Percentiles rank a stretch among this genome's conserved stretches.
These are phyloP conservation scores for Alternaria consortialis DNA, from an alignment of 2,329 filamentous ascomycete species.

Conservation along the genomic window DNA sequence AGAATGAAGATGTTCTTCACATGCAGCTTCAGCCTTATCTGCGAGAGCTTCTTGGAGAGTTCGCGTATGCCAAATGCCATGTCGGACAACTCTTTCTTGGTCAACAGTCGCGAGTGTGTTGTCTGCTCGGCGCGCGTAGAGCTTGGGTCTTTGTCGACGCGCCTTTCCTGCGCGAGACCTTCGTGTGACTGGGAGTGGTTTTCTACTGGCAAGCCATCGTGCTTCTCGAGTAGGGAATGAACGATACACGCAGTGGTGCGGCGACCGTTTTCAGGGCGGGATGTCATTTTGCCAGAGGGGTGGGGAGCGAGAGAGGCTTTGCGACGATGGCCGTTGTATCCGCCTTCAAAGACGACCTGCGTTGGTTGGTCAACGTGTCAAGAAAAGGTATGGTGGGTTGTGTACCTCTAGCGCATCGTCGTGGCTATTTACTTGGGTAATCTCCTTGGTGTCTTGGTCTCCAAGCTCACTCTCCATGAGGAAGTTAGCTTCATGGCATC, in stretches of 20 bases:
- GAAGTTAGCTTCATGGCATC: conserved; percentile 44
- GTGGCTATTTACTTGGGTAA: conserved; percentile 43
- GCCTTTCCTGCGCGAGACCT: conserved; percentile 46
- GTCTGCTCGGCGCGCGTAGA: conserved; percentile 42
- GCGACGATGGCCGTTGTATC: conserved; percentile 60
- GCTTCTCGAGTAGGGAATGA: conserved; percentile 65
- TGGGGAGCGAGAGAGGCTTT: conserved; percentile 67
- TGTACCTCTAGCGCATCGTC: conserved; percentile 55
- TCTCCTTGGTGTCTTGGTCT: conserved; percentile 41
- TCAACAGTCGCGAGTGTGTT: conserved; percentile 77
- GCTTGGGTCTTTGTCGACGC: conserved; percentile 56
- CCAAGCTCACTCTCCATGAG: conserved; percentile 43
- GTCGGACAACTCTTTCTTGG: conserved; percentile 92
- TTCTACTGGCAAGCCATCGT: conserved; percentile 43
- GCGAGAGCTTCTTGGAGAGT: conserved; percentile 84
- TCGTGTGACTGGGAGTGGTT: conserved; percentile 43
- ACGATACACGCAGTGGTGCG: conserved; percentile 67
- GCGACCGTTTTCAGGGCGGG: conserved; percentile 48
- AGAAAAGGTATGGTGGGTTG: neutral
- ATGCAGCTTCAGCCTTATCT: conserved; percentile 81
- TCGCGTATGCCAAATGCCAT: conserved; percentile 97
- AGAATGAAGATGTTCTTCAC: conserved; percentile 86
- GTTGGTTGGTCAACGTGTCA: conserved; percentile 11
- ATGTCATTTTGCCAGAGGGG: conserved; percentile 27
- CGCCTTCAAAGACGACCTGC: conserved; percentile 66